Conservation (phyloP, 2,329 filamentous ascomycete species). For the Clarireedia paspali region DNA sequence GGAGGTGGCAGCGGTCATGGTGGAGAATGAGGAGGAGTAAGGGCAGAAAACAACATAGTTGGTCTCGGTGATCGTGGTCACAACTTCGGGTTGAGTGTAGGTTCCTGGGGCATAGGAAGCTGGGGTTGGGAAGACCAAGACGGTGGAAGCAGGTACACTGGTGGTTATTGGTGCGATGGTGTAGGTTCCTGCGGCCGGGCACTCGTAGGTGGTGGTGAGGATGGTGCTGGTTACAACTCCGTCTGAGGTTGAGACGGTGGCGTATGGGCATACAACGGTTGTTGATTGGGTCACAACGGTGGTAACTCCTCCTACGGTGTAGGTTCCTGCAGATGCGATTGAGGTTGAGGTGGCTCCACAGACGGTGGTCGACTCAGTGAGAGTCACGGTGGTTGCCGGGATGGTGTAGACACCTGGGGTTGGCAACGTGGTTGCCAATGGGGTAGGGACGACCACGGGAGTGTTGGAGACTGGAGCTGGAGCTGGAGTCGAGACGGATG, state of each 20-base stretch:
- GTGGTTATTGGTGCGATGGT: conserved; percentile 64
- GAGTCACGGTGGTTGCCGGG: conserved; percentile 62
- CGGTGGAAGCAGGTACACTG: conserved; percentile 44
- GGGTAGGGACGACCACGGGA: conserved; percentile 37
- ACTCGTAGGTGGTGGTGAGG: conserved; percentile 63
- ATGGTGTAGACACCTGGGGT: conserved; percentile 69
- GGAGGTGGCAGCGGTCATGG: not conserved
- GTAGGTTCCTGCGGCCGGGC: conserved; percentile 67
- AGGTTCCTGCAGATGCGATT: conserved; percentile 52
- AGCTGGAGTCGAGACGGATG: conserved; percentile 6
- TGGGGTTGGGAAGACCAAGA: conserved; percentile 58
- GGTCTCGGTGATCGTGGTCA: conserved; percentile 62
- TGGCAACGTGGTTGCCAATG: conserved; percentile 44
- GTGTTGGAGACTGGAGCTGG: conserved; percentile 27
- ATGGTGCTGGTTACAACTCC: conserved; percentile 60
- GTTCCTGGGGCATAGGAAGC: conserved; percentile 60
- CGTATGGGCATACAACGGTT: conserved; percentile 63
- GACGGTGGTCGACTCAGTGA: conserved; percentile 60
- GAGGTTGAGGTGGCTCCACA: conserved; percentile 54
- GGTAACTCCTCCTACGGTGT: conserved; percentile 66
- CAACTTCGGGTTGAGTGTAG: conserved; percentile 61
- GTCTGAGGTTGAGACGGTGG: conserved; percentile 51
- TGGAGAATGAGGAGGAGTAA: conserved; percentile 38
- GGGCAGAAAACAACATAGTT: conserved; percentile 65
- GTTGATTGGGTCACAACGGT: conserved; percentile 60